Evolutionary conservation across 805 yeast genomes (phyloP).

Genomic region (Ogataea nakhonphanomensis): DNA sequence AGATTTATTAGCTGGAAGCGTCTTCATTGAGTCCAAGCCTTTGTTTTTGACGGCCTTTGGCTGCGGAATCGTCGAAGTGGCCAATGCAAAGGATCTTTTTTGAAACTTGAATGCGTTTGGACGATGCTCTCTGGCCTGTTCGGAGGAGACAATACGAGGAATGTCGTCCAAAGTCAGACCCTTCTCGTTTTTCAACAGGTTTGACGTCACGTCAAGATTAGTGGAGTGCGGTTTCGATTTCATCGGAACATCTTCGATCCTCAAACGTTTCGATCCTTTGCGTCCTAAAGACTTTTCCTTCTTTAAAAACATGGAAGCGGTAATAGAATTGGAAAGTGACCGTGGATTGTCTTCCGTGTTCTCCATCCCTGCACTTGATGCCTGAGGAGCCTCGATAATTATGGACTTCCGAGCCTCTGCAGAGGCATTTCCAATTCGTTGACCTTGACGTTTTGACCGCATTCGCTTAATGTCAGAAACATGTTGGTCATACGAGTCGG

Average conservation of each 20-base stretch:
- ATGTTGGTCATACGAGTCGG: conserved; percentile 63
- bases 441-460: conserved; percentile 68
- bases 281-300: conserved; percentile 25
- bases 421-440: conserved; percentile 50
- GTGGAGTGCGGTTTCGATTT: conserved; percentile 21
- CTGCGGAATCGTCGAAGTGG: conserved; percentile 37
- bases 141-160: conserved; percentile 95
- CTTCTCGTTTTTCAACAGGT: conserved; percentile 72
- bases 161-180: conserved; percentile 92
- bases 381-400: conserved; percentile 60
- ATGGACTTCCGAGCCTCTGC: conserved; percentile 61
- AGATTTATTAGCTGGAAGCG: background rate
- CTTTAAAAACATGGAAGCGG: conserved; percentile 21
- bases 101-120: conserved; percentile 91
- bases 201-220: conserved; percentile 60
- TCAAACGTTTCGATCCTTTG: conserved; percentile 30
- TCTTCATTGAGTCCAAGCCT: conserved; percentile 9
- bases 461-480: conserved; percentile 73
- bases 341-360: conserved; percentile 16
- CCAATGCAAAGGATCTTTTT: conserved; percentile 35
- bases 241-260: conserved; percentile 30
- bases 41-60: conserved; percentile 28
- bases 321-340: conserved; percentile 6
- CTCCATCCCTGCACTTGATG: conserved; percentile 35
- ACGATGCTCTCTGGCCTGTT: conserved; percentile 88